These are phyloP conservation scores for Escallonia herrerae DNA, from an alignment of 129 eudicot species.

Conservation along the genomic window DNA sequence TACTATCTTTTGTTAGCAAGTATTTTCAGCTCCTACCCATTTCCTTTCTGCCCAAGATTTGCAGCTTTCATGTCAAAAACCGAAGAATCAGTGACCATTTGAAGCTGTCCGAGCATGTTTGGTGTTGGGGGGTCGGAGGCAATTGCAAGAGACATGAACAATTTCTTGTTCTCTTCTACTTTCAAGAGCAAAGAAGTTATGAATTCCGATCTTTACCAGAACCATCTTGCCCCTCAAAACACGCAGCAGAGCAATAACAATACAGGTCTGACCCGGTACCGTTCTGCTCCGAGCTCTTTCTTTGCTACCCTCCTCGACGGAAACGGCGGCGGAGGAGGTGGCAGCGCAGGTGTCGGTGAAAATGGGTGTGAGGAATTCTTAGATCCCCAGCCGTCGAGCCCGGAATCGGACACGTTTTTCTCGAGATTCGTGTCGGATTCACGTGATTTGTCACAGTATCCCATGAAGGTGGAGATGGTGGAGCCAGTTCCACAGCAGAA, in stretches of 20 bases:
- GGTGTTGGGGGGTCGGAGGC: constrained; percentile 34
- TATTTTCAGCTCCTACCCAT: too few species aligned
- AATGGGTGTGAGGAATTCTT: too few species aligned
- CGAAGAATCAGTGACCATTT: too few species aligned
- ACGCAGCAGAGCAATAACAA: constrained; percentile 16
- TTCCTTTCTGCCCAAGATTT: too few species aligned
- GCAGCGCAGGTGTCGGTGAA: too few species aligned
- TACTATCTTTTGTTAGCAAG: too few species aligned
- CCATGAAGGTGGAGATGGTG: constrained; percentile 24
- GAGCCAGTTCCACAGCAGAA: constrained; percentile 9
- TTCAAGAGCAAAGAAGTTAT: constrained; percentile 42
- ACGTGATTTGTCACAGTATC: constrained; percentile 16
- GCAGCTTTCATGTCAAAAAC: too few species aligned
- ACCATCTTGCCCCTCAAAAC: constrained; percentile 11
- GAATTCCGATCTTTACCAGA: constrained; percentile 31
- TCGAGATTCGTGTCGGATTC: constrained; percentile 18
- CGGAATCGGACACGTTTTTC: constrained; percentile 20
- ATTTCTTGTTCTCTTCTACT: constrained; percentile 29
- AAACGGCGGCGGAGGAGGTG: constrained; percentile 3
- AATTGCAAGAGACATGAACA: constrained; percentile 49
- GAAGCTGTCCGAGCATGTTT: constrained; percentile 21
- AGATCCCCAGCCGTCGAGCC: constrained; percentile 17
- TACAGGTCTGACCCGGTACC: constrained; percentile 28
- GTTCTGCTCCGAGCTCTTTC: constrained; percentile 73
- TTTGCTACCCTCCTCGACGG: constrained; percentile 42